A percentile compares a stretch with the other conserved stretches of the same genome.
These are phyloP conservation scores for Hortaea werneckii DNA, from an alignment of 2,329 filamentous ascomycete species.

Conservation along the genomic window DNA sequence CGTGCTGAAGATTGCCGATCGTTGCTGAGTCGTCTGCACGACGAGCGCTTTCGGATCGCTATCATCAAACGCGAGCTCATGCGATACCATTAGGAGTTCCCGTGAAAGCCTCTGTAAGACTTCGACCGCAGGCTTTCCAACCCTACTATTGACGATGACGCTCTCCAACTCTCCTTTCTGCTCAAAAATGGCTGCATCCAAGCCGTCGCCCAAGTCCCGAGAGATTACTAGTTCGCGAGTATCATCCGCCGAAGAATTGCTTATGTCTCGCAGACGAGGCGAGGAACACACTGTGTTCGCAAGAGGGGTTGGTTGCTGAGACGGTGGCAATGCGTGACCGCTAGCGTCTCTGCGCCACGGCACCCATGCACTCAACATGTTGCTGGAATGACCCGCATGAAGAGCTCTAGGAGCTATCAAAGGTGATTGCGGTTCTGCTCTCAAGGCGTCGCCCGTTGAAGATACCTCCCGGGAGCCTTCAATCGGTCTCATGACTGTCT, in stretches of 20 bases:
- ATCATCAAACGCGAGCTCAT: constrained; percentile 7
- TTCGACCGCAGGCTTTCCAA: constrained; percentile 10
- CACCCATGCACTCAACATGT: background rate
- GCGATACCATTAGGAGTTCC: constrained; percentile 17
- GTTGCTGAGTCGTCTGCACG: background rate
- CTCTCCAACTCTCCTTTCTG: constrained; percentile 28
- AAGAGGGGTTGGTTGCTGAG: background rate
- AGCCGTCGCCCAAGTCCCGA: constrained; percentile 26
- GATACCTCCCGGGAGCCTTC: background rate
- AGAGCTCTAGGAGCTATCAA: background rate
- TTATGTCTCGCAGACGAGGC: background rate
- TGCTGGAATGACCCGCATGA: background rate
- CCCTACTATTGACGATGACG: constrained; percentile 30
- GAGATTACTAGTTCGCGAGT: constrained; percentile 1
- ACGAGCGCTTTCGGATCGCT: background rate
- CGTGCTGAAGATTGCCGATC: background rate
- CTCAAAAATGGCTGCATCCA: constrained; percentile 33
- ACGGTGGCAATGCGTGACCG: background rate
- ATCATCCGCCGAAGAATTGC: background rate
- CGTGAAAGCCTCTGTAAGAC: constrained; percentile 16
- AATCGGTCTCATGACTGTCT: background rate
- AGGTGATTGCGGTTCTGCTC: background rate
- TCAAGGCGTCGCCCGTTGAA: background rate
- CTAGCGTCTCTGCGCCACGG: background rate
- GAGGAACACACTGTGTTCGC: background rate